These are phyloP conservation scores for Hordeum vulgare DNA, from an alignment of 176 grass and related monocot genomes.

Conservation along the genomic window MorexV3_pseudomolecules_assembly NC_058520.1:68947246-68947745, in stretches of 20 bases:
- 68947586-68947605: no score
- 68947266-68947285: constrained; percentile 51
- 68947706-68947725: no score
- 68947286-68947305: constrained; percentile 53
- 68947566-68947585: neutral
- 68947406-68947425: constrained; percentile 35
- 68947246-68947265: constrained; percentile 44
- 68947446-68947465: constrained; percentile 17
- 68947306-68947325: neutral
- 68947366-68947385: constrained; percentile 44
- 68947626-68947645: no score
- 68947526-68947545: neutral
- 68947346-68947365: constrained; percentile 47
- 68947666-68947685: no score
- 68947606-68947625: no score
- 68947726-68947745: no score
- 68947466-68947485: neutral
- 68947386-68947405: constrained; percentile 53
- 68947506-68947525: constrained; percentile 13
- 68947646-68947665: no score
- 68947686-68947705: no score
- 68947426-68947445: neutral
- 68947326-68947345: constrained; percentile 38
- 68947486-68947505: neutral
- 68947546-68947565: neutral